phyloP scores from a whole-genome alignment of 2,329 filamentous ascomycete species.

The Colletotrichum trifolii region DNA sequence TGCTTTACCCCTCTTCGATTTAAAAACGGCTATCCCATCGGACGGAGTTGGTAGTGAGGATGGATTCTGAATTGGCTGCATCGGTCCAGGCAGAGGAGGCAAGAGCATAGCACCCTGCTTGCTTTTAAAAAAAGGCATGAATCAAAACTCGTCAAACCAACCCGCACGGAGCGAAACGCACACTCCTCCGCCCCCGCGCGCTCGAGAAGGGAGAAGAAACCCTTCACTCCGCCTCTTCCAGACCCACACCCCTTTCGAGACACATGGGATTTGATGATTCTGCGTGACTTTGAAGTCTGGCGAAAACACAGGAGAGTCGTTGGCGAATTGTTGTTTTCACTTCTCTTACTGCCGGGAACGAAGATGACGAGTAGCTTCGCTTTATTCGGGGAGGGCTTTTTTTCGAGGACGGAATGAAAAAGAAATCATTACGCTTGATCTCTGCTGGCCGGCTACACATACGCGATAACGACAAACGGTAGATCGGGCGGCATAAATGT shows the following conservation, averaged over 20 bases:
- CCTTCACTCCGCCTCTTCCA: conserved; percentile 41
- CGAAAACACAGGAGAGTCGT: conserved; percentile 8
- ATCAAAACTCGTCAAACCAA: conserved; percentile 62
- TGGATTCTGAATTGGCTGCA: conserved; percentile 71
- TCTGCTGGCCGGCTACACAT: conserved; percentile 37
- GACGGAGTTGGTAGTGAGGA: conserved; percentile 72
- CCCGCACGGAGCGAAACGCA: conserved; percentile 37
- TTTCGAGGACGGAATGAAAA: conserved; percentile 34
- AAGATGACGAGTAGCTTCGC: conserved; percentile 33
- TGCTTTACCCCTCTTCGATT: conserved; percentile 98
- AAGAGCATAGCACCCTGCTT: conserved; percentile 62
- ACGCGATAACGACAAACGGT: conserved; percentile 36
- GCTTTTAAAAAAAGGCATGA: conserved; percentile 56
- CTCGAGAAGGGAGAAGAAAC: conserved; percentile 18
- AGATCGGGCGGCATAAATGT: conserved; percentile 37
- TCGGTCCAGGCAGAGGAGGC: conserved; percentile 67
- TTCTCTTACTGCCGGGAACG: conserved; percentile 7
- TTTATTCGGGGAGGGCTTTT: conserved; percentile 13
- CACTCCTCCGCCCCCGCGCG: conserved; percentile 32
- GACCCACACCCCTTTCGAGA: conserved; percentile 17
- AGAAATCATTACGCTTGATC: conserved; percentile 36
- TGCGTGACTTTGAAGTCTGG: conserved; percentile 28
- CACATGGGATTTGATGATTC: conserved; percentile 35
- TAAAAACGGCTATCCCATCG: conserved; percentile 67
- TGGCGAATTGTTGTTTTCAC: conserved; percentile 5